These are phyloP conservation scores for Castanea sativa DNA, from an alignment of 306 rosid genomes.

Conservation along the genomic window DNA sequence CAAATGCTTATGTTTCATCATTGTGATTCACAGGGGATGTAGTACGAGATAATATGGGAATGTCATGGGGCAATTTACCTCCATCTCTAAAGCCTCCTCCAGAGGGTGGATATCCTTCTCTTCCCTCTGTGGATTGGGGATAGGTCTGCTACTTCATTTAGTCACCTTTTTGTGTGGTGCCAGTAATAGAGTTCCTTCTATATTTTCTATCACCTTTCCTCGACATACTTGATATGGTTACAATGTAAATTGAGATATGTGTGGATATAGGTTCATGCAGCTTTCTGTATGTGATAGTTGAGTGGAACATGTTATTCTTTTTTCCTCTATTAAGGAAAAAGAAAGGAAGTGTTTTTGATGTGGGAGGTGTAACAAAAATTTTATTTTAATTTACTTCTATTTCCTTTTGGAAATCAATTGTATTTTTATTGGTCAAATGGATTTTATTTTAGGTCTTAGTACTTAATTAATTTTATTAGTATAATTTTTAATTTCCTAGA, in stretches of 20 bases:
- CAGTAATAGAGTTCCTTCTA: neutral
- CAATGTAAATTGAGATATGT: neutral
- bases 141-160: slow-evolving; percentile 7
- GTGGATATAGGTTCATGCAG: neutral
- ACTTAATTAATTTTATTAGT: too few relatives aligned
- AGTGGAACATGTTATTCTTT: neutral
- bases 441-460: too few relatives aligned
- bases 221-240: neutral
- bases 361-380: too few relatives aligned
- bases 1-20: neutral
- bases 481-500: too few relatives aligned
- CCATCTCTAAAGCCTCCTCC: slow-evolving; percentile 74
- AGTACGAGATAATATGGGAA: slow-evolving; percentile 42
- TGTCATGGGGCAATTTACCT: slow-evolving; percentile 68
- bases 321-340: neutral
- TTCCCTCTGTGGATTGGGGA: slow-evolving; percentile 71
- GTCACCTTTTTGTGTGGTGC: neutral
- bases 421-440: too few relatives aligned
- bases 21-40: slow-evolving; percentile 44
- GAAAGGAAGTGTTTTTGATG: too few relatives aligned
- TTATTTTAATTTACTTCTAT: too few relatives aligned
- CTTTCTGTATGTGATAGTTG: neutral
- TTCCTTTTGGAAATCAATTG: too few relatives aligned
- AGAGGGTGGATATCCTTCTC: slow-evolving; percentile 50
- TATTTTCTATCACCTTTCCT: neutral